phyloP scores from a whole-genome alignment of 2,329 filamentous ascomycete genomes.

The Xylariaceae sp. region DNA sequence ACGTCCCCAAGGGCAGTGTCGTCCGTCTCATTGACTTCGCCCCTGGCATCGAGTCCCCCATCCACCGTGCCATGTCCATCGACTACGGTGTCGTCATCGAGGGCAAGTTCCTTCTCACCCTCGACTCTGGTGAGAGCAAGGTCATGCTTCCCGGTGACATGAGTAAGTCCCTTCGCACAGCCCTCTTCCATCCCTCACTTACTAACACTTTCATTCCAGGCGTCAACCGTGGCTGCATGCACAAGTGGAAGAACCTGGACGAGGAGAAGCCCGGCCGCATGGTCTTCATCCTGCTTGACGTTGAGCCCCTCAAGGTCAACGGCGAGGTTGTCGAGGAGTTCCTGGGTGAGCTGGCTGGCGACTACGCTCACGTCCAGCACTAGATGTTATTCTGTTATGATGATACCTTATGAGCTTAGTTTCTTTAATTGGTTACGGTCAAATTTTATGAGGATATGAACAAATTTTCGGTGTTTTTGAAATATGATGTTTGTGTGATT shows the following conservation, averaged over 20 bases:
- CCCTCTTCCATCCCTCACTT: neutral
- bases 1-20: constrained; percentile 9
- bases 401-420: too few relatives aligned
- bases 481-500: too few relatives aligned
- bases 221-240: constrained; percentile 13
- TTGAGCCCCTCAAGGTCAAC: constrained; percentile 4
- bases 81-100: constrained; percentile 18
- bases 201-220: neutral
- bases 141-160: constrained; percentile 15
- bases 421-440: too few relatives aligned
- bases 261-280: constrained; percentile 9
- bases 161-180: neutral
- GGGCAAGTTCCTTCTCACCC: constrained; percentile 11
- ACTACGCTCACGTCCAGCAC: neutral
- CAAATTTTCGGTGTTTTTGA: neutral
- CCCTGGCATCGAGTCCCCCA: constrained; percentile 11
- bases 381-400: neutral
- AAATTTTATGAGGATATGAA: neutral
- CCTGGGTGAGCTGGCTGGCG: constrained; percentile 1
- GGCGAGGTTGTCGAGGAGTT: constrained; percentile 10
- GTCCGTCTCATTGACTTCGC: constrained; percentile 19
- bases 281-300: constrained; percentile 14
- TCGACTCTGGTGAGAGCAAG: constrained; percentile 15
- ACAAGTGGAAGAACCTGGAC: constrained; percentile 13
- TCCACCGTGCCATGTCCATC: constrained; percentile 14